Evolutionary conservation across 148 eudicot genomes (phyloP).

Genomic region (Simmondsia chinensis): DNA sequence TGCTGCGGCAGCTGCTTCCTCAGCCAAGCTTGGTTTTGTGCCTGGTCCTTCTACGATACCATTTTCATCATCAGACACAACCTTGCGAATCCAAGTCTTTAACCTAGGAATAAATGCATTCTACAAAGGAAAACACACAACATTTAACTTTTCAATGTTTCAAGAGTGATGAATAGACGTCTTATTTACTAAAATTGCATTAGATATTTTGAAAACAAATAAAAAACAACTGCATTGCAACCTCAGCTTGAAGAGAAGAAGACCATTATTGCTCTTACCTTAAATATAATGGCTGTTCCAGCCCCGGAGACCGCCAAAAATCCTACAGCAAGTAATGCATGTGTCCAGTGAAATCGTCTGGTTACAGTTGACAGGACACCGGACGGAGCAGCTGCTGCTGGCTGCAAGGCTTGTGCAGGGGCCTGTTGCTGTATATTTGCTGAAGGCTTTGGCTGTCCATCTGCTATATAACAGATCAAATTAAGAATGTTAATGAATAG

Average conservation of each 20-base stretch:
- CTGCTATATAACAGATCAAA: conserved; percentile 22
- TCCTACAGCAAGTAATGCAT: conserved; percentile 76
- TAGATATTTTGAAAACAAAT: too few species aligned
- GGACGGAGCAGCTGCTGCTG: conserved; percentile 35
- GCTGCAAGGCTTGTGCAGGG: conserved; percentile 41
- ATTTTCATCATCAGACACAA: conserved; percentile 54
- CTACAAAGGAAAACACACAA: conserved; percentile 49
- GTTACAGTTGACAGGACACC: conserved; percentile 31
- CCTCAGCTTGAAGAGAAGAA: too few species aligned
- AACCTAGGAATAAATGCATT: conserved; percentile 61
- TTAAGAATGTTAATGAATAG: too few species aligned
- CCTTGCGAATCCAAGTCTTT: conserved; percentile 88
- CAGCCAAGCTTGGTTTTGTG: conserved; percentile 47
- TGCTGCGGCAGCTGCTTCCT: conserved; percentile 91
- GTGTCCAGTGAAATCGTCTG: conserved; percentile 67
- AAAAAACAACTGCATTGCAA: too few species aligned
- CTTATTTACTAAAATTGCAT: too few species aligned
- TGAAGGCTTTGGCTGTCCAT: conserved; percentile 41
- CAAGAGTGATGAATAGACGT: too few species aligned
- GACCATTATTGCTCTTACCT: conserved; percentile 30
- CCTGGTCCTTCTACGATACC: conserved; percentile 11
- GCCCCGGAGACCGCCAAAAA: conserved; percentile 78
- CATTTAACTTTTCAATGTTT: too few species aligned
- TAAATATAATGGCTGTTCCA: conserved; percentile 70
- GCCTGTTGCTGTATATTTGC: conserved; percentile 40